These are phyloP conservation scores for Teratosphaeria pseudoeucalypti DNA, from an alignment of 2,329 filamentous ascomycete species.

Conservation along the genomic window DNA sequence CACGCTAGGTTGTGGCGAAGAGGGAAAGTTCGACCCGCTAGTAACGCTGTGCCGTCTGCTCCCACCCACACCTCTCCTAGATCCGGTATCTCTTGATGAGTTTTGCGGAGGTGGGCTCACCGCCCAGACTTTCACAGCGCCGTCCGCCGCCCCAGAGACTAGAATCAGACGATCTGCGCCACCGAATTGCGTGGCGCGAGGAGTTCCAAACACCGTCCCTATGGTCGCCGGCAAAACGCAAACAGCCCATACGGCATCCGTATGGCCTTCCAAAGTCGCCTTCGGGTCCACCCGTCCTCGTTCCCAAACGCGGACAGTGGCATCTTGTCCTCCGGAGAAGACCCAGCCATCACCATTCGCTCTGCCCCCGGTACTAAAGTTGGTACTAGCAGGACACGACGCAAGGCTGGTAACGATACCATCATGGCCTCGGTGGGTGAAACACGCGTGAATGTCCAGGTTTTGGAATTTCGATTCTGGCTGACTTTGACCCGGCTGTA, in stretches of 20 bases:
- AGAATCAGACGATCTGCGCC: conserved; percentile 76
- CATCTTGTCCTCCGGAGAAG: conserved; percentile 92
- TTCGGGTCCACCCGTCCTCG: conserved; percentile 89
- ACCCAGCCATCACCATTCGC: conserved; percentile 94
- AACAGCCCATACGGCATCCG: conserved; percentile 89
- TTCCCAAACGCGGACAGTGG: conserved; percentile 91
- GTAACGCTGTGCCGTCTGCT: conserved; percentile 87
- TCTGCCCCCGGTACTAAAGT: conserved; percentile 79
- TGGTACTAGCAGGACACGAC: conserved; percentile 76
- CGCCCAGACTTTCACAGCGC: conserved; percentile 86
- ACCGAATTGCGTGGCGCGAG: conserved; percentile 49
- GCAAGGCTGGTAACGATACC: conserved; percentile 80
- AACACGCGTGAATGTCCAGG: conserved; percentile 84
- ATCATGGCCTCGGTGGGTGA: conserved; percentile 89
- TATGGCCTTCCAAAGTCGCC: conserved; percentile 85
- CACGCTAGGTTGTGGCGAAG: conserved; percentile 76
- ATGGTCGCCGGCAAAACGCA: conserved; percentile 82
- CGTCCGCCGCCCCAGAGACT: conserved; percentile 86
- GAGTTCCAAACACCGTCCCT: conserved; percentile 64
- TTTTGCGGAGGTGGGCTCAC: conserved; percentile 82
- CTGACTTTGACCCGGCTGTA: conserved; percentile 12
- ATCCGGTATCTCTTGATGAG: conserved; percentile 47
- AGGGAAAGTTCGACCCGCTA: conserved; percentile 84
- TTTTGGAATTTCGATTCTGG: conserved; percentile 36
- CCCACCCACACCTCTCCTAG: conserved; percentile 58